These are phyloP conservation scores for Maudiozyma barnettii DNA, from an alignment of 805 yeast genomes.

Conservation along the genomic window DNA sequence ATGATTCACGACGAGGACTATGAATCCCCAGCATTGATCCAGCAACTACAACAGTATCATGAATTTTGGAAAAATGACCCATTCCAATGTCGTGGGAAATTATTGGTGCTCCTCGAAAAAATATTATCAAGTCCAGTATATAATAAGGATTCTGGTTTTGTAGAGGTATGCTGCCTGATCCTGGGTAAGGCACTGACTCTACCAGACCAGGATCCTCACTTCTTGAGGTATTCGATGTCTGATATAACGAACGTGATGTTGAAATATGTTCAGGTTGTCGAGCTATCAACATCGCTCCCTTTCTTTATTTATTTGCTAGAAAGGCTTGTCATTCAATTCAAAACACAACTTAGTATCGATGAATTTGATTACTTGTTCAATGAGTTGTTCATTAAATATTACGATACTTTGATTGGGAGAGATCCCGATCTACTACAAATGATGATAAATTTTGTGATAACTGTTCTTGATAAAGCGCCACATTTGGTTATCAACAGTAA, in stretches of 20 bases:
- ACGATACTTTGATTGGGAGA: conserved; percentile 28
- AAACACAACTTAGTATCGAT: conserved; percentile 24
- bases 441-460: conserved; percentile 41
- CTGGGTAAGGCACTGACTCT: conserved; percentile 31
- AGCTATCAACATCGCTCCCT: conserved; percentile 32
- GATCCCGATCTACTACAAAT: conserved; percentile 57
- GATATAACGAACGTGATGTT: conserved; percentile 22
- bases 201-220: conserved; percentile 26
- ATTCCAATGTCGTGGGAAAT: conserved; percentile 33
- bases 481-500: conserved; percentile 33
- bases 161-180: conserved; percentile 56
- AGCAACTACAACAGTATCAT: conserved; percentile 20
- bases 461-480: conserved; percentile 43
- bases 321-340: conserved; percentile 34
- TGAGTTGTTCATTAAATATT: conserved; percentile 31
- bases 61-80: conserved; percentile 45
- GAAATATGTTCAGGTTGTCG: conserved; percentile 19
- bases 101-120: conserved; percentile 37
- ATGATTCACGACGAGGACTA: conserved; percentile 45
- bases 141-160: conserved; percentile 38
- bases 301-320: conserved; percentile 38
- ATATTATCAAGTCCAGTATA: conserved; percentile 28
- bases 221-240: conserved; percentile 20
- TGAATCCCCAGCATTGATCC: conserved; percentile 18
- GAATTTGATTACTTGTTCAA: conserved; percentile 32